Percentiles rank a stretch among this genome's conserved stretches.
Evolutionary conservation across 495 filamentous ascomycete species (phyloP).

Genomic region (Chlorociboria aeruginascens): DNA sequence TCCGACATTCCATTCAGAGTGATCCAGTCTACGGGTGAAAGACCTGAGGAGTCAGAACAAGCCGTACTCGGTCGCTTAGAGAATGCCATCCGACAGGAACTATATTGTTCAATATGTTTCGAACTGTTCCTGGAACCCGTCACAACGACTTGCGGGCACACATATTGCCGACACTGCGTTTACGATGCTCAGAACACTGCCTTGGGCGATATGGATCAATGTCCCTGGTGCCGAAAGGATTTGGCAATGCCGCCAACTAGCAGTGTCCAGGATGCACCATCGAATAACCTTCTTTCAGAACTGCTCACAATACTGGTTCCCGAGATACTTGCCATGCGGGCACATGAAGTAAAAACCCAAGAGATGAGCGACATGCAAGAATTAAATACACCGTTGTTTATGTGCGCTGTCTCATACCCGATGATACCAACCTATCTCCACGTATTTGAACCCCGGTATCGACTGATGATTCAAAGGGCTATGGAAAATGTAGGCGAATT

Average conservation of each 20-base stretch:
- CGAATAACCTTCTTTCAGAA: slow-evolving; percentile 48
- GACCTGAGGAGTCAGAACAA: slow-evolving; percentile 33
- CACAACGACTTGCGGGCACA: slow-evolving; percentile 80
- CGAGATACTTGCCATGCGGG: slow-evolving; percentile 45
- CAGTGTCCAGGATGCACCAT: slow-evolving; percentile 33
- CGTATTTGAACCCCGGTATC: slow-evolving; percentile 85
- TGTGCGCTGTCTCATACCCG: slow-evolving; percentile 72
- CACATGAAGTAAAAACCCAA: slow-evolving; percentile 36
- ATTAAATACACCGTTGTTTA: slow-evolving; percentile 59
- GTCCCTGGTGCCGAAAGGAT: slow-evolving; percentile 63
- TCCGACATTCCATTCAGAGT: slow-evolving; percentile 35
- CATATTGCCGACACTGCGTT: slow-evolving; percentile 72
- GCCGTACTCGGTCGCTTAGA: slow-evolving; percentile 42
- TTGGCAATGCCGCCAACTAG: slow-evolving; percentile 48
- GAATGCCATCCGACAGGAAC: slow-evolving; percentile 48
- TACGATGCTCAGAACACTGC: slow-evolving; percentile 52
- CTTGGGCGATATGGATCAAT: slow-evolving; percentile 26
- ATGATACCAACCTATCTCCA: slow-evolving; percentile 75
- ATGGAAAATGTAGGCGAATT: slow-evolving; percentile 60
- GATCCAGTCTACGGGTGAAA: slow-evolving; percentile 23
- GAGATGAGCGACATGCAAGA: slow-evolving; percentile 38
- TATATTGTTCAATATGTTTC: slow-evolving; percentile 87
- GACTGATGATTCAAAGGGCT: slow-evolving; percentile 73
- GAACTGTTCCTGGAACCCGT: slow-evolving; percentile 64
- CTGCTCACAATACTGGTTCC: slow-evolving; percentile 55